Percentiles rank a stretch among this genome's conserved stretches.
These are phyloP conservation scores for Chaetomiaceae sp. DNA, from an alignment of 2,329 filamentous ascomycete species.

Conservation along the genomic window DNA sequence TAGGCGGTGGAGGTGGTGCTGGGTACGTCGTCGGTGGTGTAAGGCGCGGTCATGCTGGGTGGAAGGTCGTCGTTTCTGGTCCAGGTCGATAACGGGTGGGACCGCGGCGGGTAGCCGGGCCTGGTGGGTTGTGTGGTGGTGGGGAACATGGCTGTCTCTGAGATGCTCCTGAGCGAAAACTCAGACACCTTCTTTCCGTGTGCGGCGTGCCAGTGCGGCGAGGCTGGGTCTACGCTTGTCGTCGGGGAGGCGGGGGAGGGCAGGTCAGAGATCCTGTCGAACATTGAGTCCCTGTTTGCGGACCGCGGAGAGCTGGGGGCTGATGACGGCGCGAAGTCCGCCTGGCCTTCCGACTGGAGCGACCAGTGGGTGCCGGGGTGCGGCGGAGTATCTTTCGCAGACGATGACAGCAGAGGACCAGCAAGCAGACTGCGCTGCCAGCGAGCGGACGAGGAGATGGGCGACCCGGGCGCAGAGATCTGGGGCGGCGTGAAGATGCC, in stretches of 20 bases:
- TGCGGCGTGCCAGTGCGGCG: slow-evolving; percentile 47
- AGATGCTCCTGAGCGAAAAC: slow-evolving; percentile 45
- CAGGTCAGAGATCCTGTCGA: slow-evolving; percentile 65
- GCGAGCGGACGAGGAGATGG: slow-evolving; percentile 34
- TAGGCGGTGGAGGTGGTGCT: slow-evolving; percentile 27
- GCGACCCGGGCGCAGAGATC: slow-evolving; percentile 36
- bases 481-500: slow-evolving; percentile 52
- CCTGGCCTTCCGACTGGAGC: slow-evolving; percentile 52
- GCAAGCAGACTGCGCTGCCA: slow-evolving; percentile 36
- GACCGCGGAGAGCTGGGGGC: slow-evolving; percentile 77
- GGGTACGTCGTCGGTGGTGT: slow-evolving; percentile 29
- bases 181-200: slow-evolving; percentile 54
- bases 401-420: slow-evolving; percentile 38
- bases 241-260: slow-evolving; percentile 77
- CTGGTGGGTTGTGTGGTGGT: slow-evolving; percentile 19
- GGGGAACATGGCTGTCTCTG: slow-evolving; percentile 18
- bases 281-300: slow-evolving; percentile 66
- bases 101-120: not conserved
- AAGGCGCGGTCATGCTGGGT: slow-evolving; percentile 25
- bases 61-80: slow-evolving; percentile 4
- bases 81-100: slow-evolving; percentile 13
- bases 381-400: slow-evolving; percentile 26
- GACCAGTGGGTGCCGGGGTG: slow-evolving; percentile 59
- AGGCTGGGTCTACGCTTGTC: slow-evolving; percentile 65
- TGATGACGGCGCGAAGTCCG: slow-evolving; percentile 64